phyloP scores from a whole-genome alignment of 1,284 basidiomycete genomes.

The Polyporus tsugae region DNA sequence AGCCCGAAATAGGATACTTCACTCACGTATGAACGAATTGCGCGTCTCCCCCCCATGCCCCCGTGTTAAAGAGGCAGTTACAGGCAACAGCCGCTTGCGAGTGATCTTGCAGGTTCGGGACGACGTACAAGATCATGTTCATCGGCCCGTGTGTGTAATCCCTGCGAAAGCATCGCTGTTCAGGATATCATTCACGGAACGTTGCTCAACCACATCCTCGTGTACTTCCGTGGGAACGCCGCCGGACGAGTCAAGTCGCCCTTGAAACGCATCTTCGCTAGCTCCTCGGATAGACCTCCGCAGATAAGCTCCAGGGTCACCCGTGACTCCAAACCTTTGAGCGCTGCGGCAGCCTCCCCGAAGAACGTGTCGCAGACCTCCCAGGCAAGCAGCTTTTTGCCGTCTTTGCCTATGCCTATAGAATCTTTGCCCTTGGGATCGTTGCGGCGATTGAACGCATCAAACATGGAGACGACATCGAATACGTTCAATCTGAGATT shows the following conservation, averaged over 20 bases:
- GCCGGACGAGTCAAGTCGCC: conserved; percentile 15
- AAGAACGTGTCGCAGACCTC: conserved; percentile 20
- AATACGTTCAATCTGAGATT: conserved; percentile 10
- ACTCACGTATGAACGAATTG: conserved; percentile 43
- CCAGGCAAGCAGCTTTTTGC: conserved; percentile 9
- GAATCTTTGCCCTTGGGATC: neutral
- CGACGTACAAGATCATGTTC: conserved; percentile 40
- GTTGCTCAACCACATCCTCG: conserved; percentile 35
- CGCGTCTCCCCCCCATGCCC: conserved; percentile 38
- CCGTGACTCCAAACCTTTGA: conserved; percentile 31
- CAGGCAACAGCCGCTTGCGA: conserved; percentile 38
- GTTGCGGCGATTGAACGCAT: conserved; percentile 12
- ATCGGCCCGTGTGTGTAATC: conserved; percentile 47
- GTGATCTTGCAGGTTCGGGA: conserved; percentile 38
- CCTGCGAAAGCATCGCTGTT: conserved; percentile 22
- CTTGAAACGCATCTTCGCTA: conserved; percentile 27
- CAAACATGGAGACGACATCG: neutral
- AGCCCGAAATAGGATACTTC: too few relatives aligned
- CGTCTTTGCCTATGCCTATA: neutral
- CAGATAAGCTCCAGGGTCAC: conserved; percentile 30
- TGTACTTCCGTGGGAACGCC: conserved; percentile 27
- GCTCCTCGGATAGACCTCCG: conserved; percentile 27
- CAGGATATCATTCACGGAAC: conserved; percentile 22
- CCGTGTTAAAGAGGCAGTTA: conserved; percentile 44
- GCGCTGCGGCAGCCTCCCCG: conserved; percentile 13